A percentile compares a stretch with the other conserved stretches of the same genome.
Conservation (phyloP, 1,284 basidiomycete species). For the Tylopilus sp. region DNA sequence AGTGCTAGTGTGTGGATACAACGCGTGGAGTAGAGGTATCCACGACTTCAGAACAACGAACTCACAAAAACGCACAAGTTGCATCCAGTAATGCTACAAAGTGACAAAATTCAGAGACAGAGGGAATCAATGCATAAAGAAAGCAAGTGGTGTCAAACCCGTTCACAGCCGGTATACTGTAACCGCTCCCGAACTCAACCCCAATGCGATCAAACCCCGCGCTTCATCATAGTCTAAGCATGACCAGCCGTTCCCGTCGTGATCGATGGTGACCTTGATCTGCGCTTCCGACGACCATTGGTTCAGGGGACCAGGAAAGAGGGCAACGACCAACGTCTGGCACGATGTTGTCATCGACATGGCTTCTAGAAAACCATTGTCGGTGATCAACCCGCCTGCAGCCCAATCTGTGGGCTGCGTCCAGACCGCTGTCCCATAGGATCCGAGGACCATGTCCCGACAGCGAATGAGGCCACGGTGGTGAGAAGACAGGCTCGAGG, state of each 20-base stretch:
- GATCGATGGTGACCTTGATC: constrained; percentile 41
- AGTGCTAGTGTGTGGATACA: background rate
- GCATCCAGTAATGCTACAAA: background rate
- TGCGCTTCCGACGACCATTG: constrained; percentile 25
- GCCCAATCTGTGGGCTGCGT: constrained; percentile 62
- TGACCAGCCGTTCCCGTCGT: constrained; percentile 58
- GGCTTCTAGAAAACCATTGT: constrained; percentile 31
- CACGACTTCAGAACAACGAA: background rate
- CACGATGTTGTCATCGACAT: constrained; percentile 35
- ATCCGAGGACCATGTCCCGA: constrained; percentile 61
- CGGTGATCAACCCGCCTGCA: constrained; percentile 45
- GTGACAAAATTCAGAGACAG: background rate
- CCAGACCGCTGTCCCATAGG: constrained; percentile 68
- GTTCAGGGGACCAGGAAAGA: constrained; percentile 59
- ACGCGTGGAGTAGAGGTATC: background rate
- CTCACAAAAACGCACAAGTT: no score
- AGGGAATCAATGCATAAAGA: no score
- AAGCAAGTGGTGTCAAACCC: no score
- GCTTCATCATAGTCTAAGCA: constrained; percentile 69
- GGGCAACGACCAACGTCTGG: constrained; percentile 57
- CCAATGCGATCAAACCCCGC: constrained; percentile 61
- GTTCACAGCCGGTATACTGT: constrained; percentile 54
- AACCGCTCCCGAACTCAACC: constrained; percentile 59
- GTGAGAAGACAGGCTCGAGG: constrained; percentile 42
- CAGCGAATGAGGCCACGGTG: constrained; percentile 63